Percentiles rank a stretch among this genome's conserved stretches.
phyloP scores from a whole-genome alignment of 2,329 filamentous ascomycete species.

The Paecilomyces sp. region DNA sequence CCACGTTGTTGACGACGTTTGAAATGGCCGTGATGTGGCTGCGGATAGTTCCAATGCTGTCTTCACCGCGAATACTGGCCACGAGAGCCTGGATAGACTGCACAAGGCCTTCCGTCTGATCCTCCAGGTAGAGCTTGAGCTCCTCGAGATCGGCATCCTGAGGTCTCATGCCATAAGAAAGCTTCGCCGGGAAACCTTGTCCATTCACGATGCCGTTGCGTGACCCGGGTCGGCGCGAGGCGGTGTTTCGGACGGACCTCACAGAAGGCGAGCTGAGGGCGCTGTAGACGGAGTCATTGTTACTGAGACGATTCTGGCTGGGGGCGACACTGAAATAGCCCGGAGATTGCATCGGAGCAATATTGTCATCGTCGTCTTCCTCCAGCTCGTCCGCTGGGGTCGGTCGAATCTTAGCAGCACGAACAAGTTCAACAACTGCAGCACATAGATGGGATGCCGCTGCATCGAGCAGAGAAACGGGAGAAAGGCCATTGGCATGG shows the following conservation, averaged over 20 bases:
- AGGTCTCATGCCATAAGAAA: constrained; percentile 34
- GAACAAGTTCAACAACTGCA: constrained; percentile 77
- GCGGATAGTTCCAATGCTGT: constrained; percentile 57
- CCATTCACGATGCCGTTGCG: constrained; percentile 24
- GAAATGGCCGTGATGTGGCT: constrained; percentile 66
- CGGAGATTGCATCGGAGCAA: constrained; percentile 58
- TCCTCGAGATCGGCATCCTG: constrained; percentile 49
- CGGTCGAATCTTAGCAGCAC: constrained; percentile 72
- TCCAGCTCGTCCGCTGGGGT: constrained; percentile 72
- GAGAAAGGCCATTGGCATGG: constrained; percentile 72
- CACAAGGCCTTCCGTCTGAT: constrained; percentile 71
- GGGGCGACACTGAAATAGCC: constrained; percentile 59
- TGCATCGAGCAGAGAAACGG: constrained; percentile 88
- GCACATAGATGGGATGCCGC: constrained; percentile 85
- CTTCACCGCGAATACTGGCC: constrained; percentile 60
- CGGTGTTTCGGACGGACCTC: constrained; percentile 24
- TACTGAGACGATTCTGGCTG: constrained; percentile 46
- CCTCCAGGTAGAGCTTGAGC: constrained; percentile 71
- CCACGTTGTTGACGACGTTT: constrained; percentile 62
- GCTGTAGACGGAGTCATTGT: constrained; percentile 68
- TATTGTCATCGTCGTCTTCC: constrained; percentile 61
- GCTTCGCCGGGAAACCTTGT: constrained; percentile 19
- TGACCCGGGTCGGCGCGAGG: constrained; percentile 20
- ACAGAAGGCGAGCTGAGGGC: constrained; percentile 58
- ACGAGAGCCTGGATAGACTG: constrained; percentile 79